Conservation (phyloP, 129 eudicot genomes). For the Flaveria ramosissima region DNA sequence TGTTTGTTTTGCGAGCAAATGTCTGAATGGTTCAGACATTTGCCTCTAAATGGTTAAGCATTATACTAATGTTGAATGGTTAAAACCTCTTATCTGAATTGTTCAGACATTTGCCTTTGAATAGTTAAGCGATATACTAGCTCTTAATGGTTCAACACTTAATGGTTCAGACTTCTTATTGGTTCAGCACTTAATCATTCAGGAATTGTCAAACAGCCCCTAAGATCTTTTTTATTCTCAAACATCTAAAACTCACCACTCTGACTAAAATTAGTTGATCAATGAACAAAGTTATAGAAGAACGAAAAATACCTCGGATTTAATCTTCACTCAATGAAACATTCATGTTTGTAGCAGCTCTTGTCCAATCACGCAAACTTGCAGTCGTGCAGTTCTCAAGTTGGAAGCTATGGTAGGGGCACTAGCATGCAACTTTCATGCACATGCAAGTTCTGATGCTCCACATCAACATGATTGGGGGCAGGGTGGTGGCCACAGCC, state of each 20-base stretch:
- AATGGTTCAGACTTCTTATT: no score
- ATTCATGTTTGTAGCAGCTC: conserved; percentile 64
- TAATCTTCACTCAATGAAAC: conserved; percentile 46
- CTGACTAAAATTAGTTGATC: conserved; percentile 19
- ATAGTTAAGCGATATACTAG: no score
- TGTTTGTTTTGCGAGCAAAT: no score
- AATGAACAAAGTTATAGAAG: conserved; percentile 6
- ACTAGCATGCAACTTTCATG: conserved; percentile 25
- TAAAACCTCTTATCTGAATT: no score
- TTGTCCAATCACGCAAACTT: conserved; percentile 43
- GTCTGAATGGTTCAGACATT: no score
- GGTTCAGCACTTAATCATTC: no score
- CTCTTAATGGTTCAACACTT: no score
- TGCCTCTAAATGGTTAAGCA: no score
- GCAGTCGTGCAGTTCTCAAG: conserved; percentile 37
- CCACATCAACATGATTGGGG: background rate
- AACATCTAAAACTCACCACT: conserved; percentile 18
- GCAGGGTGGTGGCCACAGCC: no score
- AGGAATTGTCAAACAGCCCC: no score
- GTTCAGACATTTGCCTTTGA: no score
- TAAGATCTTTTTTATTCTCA: conserved; percentile 19
- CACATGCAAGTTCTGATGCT: conserved; percentile 33
- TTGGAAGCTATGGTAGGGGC: conserved; percentile 31
- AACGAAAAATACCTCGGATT: background rate
- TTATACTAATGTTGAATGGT: no score